Evolutionary conservation across 164 flowering plant genomes (phyloP), one percentile per base, ranked within the genome.

Genomic region (Vitis rupestris): DNA sequence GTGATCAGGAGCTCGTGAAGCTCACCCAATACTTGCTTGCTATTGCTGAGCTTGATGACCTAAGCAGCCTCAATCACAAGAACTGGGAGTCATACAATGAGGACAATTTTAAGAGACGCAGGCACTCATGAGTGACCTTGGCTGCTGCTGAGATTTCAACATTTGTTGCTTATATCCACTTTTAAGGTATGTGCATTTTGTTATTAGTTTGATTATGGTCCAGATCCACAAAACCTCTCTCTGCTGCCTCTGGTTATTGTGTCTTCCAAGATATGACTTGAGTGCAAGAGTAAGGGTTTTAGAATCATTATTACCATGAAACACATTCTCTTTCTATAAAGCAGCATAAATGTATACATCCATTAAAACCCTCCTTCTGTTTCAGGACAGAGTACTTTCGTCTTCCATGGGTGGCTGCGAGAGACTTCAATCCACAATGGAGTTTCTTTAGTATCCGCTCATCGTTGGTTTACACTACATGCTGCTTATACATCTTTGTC

Each of bases 1-100:
- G 71, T 66, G 98, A 96, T 73, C 83, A 78, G 69, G 99, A 96
- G 83, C 90, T 96, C 61, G 86, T 88, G 71, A 90, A 82, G 83
- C 97, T 96, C 68, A 90, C 97, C 4, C 90, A 84, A 61, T 96
- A 96, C 78, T 74, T 96, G 82, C 90, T 93, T n/a, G 88, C 97
- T 50, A 92, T 96, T 75, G 98, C 97, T 1, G 97, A 91, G 3
- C 88, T 91, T 52, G 88, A 86, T 55, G 98, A 96, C 75, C 50
- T 96, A 57, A 91, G 94, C 65, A 2, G 16, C 50, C 90, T 91
- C 51, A 86, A 96, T 72, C 99, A 93, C 64, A 74, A 63, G 52
- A 75, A 75, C 12, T 96, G 97, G 99, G 97, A 93, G 72, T 69
- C 61, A 0, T 89, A 78, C 60, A 44, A 73, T 8, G 96, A 90